These are phyloP conservation scores for Erigeron canadensis DNA, from an alignment of 129 eudicot species.

Conservation along the genomic window DNA sequence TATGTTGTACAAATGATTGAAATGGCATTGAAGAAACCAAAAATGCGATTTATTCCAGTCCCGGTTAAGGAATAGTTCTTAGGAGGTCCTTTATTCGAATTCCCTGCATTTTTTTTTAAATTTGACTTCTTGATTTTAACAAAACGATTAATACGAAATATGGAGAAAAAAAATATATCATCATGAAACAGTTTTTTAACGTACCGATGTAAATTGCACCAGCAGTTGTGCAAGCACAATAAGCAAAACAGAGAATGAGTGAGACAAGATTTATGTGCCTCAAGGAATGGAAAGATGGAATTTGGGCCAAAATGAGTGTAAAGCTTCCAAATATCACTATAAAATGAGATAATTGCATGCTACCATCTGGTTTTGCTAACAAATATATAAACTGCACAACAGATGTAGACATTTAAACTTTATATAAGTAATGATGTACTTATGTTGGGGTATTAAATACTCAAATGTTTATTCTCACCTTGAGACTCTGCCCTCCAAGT, in stretches of 20 bases:
- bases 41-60: constrained; percentile 46
- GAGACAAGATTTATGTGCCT: constrained; percentile 81
- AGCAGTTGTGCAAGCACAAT: constrained; percentile 72
- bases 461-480: constrained; percentile 38
- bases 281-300: constrained; percentile 77
- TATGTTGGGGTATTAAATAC: background rate
- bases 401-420: constrained; percentile 2
- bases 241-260: constrained; percentile 55
- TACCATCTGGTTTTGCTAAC: constrained; percentile 51
- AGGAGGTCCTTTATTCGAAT: constrained; percentile 45
- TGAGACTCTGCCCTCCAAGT: constrained; percentile 82
- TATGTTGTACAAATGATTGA: constrained; percentile 70
- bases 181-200: background rate
- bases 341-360: constrained; percentile 65
- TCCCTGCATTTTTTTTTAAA: constrained; percentile 31
- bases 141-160: background rate
- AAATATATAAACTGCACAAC: constrained; percentile 58
- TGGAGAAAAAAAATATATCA: no score
- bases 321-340: constrained; percentile 56
- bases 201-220: constrained; percentile 73
- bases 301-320: constrained; percentile 60
- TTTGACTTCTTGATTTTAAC: background rate
- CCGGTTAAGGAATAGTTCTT: constrained; percentile 49
- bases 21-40: constrained; percentile 66
- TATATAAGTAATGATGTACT: background rate